Conservation (phyloP, 1,284 basidiomycete species). For the Fomitopsis betulina region DNA sequence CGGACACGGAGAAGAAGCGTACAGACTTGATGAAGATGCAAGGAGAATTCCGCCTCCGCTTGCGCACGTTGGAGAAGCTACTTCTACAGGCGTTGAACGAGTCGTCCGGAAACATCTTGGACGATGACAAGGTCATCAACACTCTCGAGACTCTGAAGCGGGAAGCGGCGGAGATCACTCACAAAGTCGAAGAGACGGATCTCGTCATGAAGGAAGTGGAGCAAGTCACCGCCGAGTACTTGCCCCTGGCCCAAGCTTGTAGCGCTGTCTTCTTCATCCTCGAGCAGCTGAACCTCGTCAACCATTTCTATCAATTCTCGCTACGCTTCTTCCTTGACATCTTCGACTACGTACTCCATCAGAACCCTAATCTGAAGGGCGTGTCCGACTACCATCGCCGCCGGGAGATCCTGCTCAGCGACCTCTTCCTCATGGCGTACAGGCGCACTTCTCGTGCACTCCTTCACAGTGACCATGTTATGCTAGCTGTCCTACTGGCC, state of each 20-base stretch:
- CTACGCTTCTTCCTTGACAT: constrained; percentile 97
- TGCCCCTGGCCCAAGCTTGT: constrained; percentile 94
- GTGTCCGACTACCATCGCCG: constrained; percentile 74
- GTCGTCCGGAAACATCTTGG: constrained; percentile 94
- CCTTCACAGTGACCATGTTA: constrained; percentile 88
- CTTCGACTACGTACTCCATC: constrained; percentile 91
- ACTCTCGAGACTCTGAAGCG: constrained; percentile 96
- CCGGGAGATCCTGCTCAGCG: constrained; percentile 82
- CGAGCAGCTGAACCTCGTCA: constrained; percentile 90
- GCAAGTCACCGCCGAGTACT: constrained; percentile 91
- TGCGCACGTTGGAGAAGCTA: constrained; percentile 91
- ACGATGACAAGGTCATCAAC: constrained; percentile 98
- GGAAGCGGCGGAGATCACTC: constrained; percentile 95
- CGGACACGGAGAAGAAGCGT: constrained; percentile 94
- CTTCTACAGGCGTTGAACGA: constrained; percentile 96
- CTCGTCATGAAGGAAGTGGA: constrained; percentile 96
- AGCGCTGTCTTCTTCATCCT: constrained; percentile 97
- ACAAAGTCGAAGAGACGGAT: constrained; percentile 98
- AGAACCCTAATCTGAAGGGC: constrained; percentile 85
- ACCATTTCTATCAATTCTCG: constrained; percentile 99
- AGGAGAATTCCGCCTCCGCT: constrained; percentile 93
- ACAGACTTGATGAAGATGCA: constrained; percentile 99
- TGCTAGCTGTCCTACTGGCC: constrained; percentile 87
- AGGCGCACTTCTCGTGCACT: constrained; percentile 89
- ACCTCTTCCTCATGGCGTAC: constrained; percentile 90